These are phyloP conservation scores for Galerina sulciceps DNA, from an alignment of 768 basidiomycete genomes.

Conservation along the genomic window DNA sequence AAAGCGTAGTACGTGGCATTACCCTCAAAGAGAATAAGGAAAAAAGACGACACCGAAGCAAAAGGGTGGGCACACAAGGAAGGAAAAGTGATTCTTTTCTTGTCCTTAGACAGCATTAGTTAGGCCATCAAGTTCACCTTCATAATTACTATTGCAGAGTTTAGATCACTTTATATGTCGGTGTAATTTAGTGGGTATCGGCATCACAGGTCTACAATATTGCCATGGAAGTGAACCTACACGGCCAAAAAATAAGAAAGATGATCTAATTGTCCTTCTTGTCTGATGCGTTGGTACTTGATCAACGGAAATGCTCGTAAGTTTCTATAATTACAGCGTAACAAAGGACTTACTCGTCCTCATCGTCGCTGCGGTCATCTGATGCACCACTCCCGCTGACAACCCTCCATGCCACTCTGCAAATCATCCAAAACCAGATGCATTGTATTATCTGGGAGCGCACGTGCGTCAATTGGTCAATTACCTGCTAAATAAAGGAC, in stretches of 20 bases:
- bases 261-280: slow-evolving; percentile 34
- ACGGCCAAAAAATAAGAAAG: background rate
- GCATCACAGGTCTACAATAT: slow-evolving; percentile 10
- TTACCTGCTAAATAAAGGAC: background rate
- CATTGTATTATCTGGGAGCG: slow-evolving; percentile 64
- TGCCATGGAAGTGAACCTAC: slow-evolving; percentile 4
- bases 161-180: slow-evolving; percentile 9
- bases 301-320: background rate
- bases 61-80: no score
- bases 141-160: slow-evolving; percentile 1
- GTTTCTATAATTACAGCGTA: slow-evolving; percentile 12
- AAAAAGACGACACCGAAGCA: background rate
- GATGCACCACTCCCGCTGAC: slow-evolving; percentile 74
- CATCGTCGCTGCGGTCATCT: slow-evolving; percentile 87
- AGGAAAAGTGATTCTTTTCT: no score
- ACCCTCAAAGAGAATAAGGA: background rate
- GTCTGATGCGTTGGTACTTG: slow-evolving; percentile 26
- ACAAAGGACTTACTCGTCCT: slow-evolving; percentile 46
- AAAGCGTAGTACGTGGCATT: no score
- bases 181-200: background rate
- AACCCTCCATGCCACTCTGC: slow-evolving; percentile 81
- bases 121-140: no score
- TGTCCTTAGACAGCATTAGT: no score
- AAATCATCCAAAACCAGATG: slow-evolving; percentile 89
- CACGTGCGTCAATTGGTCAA: slow-evolving; percentile 14